Evolutionary conservation across 2,329 filamentous ascomycete genomes (phyloP).

Genomic region (Epicoccum nigrum): DNA sequence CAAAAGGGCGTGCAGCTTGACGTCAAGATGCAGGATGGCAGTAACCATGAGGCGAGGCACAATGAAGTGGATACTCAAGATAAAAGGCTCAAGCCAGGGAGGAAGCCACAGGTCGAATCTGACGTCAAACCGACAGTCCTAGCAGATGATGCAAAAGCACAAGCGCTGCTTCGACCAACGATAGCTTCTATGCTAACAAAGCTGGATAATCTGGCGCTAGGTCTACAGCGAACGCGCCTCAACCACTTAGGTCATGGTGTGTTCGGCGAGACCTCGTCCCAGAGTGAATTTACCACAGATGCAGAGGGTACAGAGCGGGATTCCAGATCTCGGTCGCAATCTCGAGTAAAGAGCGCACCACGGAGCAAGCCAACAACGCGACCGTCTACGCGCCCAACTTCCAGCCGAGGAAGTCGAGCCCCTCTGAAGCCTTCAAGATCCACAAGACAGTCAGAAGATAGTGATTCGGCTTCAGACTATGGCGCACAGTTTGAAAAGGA

Average conservation of each 20-base stretch:
- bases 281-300: constrained; percentile 38
- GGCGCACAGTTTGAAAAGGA: constrained; percentile 27
- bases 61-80: background rate
- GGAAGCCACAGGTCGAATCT: constrained; percentile 13
- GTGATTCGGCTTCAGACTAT: constrained; percentile 51
- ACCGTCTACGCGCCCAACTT: constrained; percentile 19
- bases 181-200: constrained; percentile 72
- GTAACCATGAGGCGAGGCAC: background rate
- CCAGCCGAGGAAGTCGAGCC: constrained; percentile 1
- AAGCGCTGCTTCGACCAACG: constrained; percentile 68
- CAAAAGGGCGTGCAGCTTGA: constrained; percentile 19
- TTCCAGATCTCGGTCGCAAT: constrained; percentile 23
- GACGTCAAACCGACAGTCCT: constrained; percentile 61
- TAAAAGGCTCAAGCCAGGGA: constrained; percentile 16
- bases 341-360: constrained; percentile 17
- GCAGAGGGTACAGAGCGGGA: constrained; percentile 27
- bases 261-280: constrained; percentile 37
- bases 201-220: constrained; percentile 71
- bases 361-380: constrained; percentile 16
- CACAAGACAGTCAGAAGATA: constrained; percentile 41
- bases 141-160: constrained; percentile 73
- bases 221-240: constrained; percentile 71
- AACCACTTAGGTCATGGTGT: constrained; percentile 50
- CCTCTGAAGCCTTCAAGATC: background rate
- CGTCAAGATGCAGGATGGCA: constrained; percentile 16